Conservation (phyloP, 192 early-diverging fungal genomes). For the Glomus cerebriforme region DNA sequence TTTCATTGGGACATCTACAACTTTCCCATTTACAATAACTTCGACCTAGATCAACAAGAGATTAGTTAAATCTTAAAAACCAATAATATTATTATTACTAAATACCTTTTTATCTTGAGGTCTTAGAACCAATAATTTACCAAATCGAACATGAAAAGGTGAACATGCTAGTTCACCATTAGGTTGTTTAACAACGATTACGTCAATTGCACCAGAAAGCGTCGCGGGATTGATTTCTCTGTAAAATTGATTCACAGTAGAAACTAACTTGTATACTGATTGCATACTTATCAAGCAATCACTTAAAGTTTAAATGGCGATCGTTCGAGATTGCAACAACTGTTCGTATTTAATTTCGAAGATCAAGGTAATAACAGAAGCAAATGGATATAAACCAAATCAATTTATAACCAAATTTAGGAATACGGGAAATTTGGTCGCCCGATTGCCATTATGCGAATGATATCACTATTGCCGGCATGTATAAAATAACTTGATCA, state of each 20-base stretch:
- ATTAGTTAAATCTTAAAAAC: background rate
- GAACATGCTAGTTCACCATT: constrained; percentile 87
- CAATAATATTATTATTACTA: constrained; percentile 9
- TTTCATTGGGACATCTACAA: constrained; percentile 88
- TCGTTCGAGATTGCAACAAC: background rate
- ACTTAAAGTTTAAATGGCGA: background rate
- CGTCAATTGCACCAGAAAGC: constrained; percentile 96
- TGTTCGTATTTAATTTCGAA: background rate
- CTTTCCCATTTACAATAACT: constrained; percentile 80
- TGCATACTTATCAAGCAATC: constrained; percentile 34
- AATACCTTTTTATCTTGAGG: constrained; percentile 89
- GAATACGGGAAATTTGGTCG: no score
- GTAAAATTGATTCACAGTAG: constrained; percentile 87
- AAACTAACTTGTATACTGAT: constrained; percentile 57
- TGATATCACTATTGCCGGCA: no score
- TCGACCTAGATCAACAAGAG: constrained; percentile 59
- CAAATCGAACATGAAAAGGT: constrained; percentile 98
- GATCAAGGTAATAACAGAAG: no score
- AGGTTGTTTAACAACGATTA: constrained; percentile 87
- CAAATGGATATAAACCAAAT: no score
- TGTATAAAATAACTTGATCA: no score
- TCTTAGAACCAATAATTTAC: constrained; percentile 87
- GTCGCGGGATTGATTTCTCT: constrained; percentile 97
- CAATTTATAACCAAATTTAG: no score
- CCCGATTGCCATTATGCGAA: no score